Evolutionary conservation across 73 alveolate species (phyloP).

Genomic region (Tetrahymena thermophila): DNA sequence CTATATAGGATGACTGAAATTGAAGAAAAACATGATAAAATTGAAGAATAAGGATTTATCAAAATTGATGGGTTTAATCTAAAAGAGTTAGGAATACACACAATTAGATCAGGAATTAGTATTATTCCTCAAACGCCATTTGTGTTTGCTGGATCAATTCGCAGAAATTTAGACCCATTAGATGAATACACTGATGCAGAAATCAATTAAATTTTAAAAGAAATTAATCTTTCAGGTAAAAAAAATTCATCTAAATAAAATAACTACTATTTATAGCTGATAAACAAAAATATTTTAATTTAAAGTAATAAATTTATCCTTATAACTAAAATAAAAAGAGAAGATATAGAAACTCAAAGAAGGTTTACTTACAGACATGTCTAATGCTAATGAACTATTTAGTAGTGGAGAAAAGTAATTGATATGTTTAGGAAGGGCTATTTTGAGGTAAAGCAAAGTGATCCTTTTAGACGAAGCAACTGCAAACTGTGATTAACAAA

Average conservation of each 20-base stretch:
- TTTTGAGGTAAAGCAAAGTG: slow-evolving; percentile 49
- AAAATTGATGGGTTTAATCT: not conserved
- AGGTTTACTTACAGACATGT: not conserved
- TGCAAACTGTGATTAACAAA: slow-evolving; percentile 58
- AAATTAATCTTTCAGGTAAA: not conserved
- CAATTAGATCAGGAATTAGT: slow-evolving; percentile 5
- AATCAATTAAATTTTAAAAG: not conserved
- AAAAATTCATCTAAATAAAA: no score
- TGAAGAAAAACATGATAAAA: not conserved
- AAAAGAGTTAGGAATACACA: not conserved
- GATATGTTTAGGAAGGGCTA: slow-evolving; percentile 51
- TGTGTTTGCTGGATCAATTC: slow-evolving; percentile 1
- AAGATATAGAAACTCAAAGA: not conserved
- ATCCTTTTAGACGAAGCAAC: slow-evolving; percentile 68
- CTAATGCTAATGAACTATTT: not conserved
- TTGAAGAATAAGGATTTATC: not conserved
- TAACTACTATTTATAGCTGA: not conserved
- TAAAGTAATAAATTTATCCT: no score
- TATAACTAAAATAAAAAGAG: not conserved
- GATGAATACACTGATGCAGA: not conserved
- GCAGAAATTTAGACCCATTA: slow-evolving; percentile 25
- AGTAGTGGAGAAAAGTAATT: slow-evolving; percentile 1
- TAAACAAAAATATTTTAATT: not conserved
- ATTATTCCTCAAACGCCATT: not conserved
- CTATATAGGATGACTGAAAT: slow-evolving; percentile 36